These are phyloP conservation scores for Paraphaeosphaeria minitans DNA, from an alignment of 2,329 filamentous ascomycete species.

Conservation along the genomic window DNA sequence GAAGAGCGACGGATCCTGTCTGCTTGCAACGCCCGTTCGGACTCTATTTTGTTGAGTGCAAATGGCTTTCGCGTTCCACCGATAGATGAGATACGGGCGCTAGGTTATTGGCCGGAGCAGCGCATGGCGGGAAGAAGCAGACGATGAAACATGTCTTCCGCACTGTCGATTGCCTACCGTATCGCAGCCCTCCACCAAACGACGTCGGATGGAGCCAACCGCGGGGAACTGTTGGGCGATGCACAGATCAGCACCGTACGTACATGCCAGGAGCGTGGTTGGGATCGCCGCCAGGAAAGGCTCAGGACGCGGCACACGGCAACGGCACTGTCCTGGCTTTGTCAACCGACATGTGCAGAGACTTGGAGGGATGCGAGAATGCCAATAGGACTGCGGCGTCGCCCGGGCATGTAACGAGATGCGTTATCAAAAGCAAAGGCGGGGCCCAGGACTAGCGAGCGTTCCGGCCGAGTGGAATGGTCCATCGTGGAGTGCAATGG, in stretches of 20 bases:
- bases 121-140: background rate
- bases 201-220: background rate
- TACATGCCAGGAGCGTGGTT: slow-evolving; percentile 2
- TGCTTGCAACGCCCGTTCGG: background rate
- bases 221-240: background rate
- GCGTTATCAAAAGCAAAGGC: slow-evolving; percentile 13
- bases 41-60: background rate
- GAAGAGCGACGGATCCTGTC: background rate
- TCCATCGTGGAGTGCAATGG: background rate
- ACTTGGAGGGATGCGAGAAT: background rate
- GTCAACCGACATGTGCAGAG: background rate
- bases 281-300: slow-evolving; percentile 7
- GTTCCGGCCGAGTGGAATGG: background rate
- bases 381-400: background rate
- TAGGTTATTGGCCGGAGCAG: background rate
- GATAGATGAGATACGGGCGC: background rate
- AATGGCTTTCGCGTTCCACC: background rate
- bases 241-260: slow-evolving; percentile 3
- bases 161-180: background rate
- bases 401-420: slow-evolving; percentile 24
- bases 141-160: slow-evolving; percentile 1
- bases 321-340: background rate
- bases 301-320: background rate
- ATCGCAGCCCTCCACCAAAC: background rate
- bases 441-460: slow-evolving; percentile 6